A percentile compares a stretch with the other conserved stretches of the same genome.
phyloP scores from a whole-genome alignment of 805 yeast genomes.

The Saccharomycopsis sp. region DNA sequence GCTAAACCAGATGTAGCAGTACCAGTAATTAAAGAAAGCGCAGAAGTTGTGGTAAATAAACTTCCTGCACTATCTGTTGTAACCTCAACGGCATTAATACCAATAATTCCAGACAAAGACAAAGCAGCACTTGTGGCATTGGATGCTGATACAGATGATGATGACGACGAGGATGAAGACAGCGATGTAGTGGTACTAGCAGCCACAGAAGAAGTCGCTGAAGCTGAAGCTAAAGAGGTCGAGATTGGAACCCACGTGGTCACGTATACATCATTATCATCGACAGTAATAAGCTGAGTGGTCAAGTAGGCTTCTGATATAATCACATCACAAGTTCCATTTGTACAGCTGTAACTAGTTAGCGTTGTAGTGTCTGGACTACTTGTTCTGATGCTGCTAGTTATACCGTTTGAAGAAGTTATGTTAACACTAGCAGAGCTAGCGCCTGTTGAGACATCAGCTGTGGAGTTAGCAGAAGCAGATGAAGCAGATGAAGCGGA shows the following conservation, averaged over 20 bases:
- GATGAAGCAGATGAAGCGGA: not conserved
- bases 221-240: conserved; percentile 6
- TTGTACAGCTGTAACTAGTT: conserved; percentile 10
- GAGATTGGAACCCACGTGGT: conserved; percentile 20
- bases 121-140: conserved; percentile 4
- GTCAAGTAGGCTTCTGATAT: conserved; percentile 15
- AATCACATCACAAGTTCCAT: conserved; percentile 14
- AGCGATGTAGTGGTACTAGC: conserved; percentile 1
- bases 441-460: not conserved
- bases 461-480: not conserved
- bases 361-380: conserved; percentile 9
- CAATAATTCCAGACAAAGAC: conserved; percentile 3
- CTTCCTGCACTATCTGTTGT: not conserved
- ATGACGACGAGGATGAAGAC: not conserved
- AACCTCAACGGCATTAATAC: conserved; percentile 7
- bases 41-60: not conserved
- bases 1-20: conserved; percentile 1
- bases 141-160: conserved; percentile 14
- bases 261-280: conserved; percentile 13
- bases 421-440: not conserved
- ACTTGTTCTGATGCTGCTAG: not conserved
- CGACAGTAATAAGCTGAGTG: conserved; percentile 15
- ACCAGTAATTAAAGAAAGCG: not conserved
- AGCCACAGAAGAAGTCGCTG: not conserved
- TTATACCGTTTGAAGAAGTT: conserved; percentile 3